Evolutionary conservation across 1,139 yeast species (phyloP).

Genomic region (Pichia cactophila): DNA sequence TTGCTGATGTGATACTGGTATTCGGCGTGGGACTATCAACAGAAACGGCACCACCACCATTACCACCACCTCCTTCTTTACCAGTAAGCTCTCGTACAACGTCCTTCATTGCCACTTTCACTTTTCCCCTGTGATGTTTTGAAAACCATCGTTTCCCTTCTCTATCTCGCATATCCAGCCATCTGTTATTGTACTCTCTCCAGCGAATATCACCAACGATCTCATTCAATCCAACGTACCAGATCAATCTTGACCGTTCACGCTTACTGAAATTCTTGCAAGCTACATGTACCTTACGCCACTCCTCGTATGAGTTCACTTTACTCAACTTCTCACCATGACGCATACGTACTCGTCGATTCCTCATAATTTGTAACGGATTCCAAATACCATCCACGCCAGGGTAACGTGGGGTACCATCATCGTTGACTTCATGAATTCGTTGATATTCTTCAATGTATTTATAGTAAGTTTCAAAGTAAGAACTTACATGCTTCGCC

Average conservation of each 20-base stretch:
- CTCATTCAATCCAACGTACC: constrained; percentile 69
- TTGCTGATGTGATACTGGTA: not conserved
- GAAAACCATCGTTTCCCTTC: constrained; percentile 59
- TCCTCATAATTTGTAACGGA: constrained; percentile 73
- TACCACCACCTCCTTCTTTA: not conserved
- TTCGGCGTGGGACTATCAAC: not conserved
- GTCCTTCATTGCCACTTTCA: not conserved
- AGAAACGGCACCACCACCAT: not conserved
- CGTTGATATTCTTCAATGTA: constrained; percentile 31
- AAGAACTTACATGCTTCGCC: constrained; percentile 46
- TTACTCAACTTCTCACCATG: constrained; percentile 30
- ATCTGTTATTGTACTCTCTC: constrained; percentile 46
- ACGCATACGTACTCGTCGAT: constrained; percentile 49
- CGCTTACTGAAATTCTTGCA: constrained; percentile 47
- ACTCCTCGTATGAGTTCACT: constrained; percentile 6
- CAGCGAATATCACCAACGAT: constrained; percentile 54
- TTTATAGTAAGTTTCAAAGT: constrained; percentile 45
- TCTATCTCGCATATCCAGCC: constrained; percentile 50
- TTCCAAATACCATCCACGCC: constrained; percentile 66
- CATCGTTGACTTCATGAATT: constrained; percentile 19
- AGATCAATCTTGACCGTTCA: constrained; percentile 31
- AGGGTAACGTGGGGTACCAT: constrained; percentile 26
- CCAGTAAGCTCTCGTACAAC: not conserved
- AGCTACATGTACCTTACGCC: constrained; percentile 38
- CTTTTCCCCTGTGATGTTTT: constrained; percentile 1